phyloP scores from a whole-genome alignment of 2,329 filamentous ascomycete genomes.

The Colletotrichum eremochloae region DNA sequence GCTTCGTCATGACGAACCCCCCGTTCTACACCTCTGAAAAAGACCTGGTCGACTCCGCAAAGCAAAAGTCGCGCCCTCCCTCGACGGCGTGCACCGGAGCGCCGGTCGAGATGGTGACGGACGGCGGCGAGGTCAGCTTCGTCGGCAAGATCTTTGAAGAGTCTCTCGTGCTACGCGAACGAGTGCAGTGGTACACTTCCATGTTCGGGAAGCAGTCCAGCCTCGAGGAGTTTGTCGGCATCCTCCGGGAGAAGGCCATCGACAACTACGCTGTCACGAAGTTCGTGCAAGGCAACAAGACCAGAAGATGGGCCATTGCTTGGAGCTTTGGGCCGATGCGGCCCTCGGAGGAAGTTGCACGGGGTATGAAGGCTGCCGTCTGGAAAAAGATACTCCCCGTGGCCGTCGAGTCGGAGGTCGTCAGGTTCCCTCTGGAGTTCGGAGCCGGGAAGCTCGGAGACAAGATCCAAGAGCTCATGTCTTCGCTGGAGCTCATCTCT shows the following conservation, averaged over 20 bases:
- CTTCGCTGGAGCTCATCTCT: conserved; percentile 66
- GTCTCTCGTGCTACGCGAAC: conserved; percentile 69
- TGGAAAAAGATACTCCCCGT: conserved; percentile 61
- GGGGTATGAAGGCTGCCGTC: conserved; percentile 57
- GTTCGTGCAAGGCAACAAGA: conserved; percentile 82
- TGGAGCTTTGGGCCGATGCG: conserved; percentile 85
- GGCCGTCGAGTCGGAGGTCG: conserved; percentile 55
- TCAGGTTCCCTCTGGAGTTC: conserved; percentile 61
- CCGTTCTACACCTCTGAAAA: conserved; percentile 87
- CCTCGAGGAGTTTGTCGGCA: conserved; percentile 72
- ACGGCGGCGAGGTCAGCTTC: conserved; percentile 83
- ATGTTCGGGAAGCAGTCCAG: conserved; percentile 89
- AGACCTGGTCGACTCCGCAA: conserved; percentile 76
- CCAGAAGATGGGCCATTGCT: conserved; percentile 86
- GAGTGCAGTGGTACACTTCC: conserved; percentile 88
- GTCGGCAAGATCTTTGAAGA: conserved; percentile 78
- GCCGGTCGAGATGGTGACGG: conserved; percentile 85
- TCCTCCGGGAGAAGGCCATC: conserved; percentile 68
- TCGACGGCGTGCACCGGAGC: conserved; percentile 83
- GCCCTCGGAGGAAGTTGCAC: conserved; percentile 64
- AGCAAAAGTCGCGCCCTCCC: conserved; percentile 75
- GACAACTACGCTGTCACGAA: conserved; percentile 86
- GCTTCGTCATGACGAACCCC: conserved; percentile 95
- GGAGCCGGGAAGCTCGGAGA: conserved; percentile 54
- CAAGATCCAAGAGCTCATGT: conserved; percentile 61